These are phyloP conservation scores for Boletus tomentosulus DNA, from an alignment of 768 basidiomycete species.

Conservation along the genomic window DNA sequence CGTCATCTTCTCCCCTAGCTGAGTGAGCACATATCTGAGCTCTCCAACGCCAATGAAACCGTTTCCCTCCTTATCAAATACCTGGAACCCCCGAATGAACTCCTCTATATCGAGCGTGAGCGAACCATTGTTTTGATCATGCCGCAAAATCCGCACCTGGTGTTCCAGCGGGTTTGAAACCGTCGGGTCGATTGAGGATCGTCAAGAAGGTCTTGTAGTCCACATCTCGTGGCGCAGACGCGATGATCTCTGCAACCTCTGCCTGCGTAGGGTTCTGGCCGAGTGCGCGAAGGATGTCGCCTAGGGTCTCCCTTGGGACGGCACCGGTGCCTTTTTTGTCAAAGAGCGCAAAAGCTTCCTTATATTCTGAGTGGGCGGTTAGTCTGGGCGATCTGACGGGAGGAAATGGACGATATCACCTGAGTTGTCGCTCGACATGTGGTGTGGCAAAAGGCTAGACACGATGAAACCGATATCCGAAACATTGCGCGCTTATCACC, in stretches of 20 bases:
- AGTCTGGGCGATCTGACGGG: too few species aligned
- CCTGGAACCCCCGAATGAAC: constrained; percentile 99
- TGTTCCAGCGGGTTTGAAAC: constrained; percentile 35
- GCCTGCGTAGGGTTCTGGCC: constrained; percentile 99
- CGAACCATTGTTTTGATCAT: not conserved
- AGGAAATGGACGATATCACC: too few species aligned
- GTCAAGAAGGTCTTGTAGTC: constrained; percentile 89
- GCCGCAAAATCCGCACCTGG: constrained; percentile 54
- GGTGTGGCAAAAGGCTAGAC: too few species aligned
- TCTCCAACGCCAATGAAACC: constrained; percentile 46
- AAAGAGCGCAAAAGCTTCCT: constrained; percentile 96
- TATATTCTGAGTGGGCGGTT: constrained; percentile 61
- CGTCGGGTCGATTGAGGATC: constrained; percentile 63
- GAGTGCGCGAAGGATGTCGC: constrained; percentile 88
- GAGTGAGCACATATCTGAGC: constrained; percentile 82
- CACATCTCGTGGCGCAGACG: constrained; percentile 73
- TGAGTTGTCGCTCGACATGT: too few species aligned
- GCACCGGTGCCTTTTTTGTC: constrained; percentile 94
- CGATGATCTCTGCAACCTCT: constrained; percentile 79
- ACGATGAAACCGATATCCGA: too few species aligned
- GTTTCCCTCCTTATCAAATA: constrained; percentile 85
- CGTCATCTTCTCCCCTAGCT: constrained; percentile 96
- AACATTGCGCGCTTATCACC: too few species aligned
- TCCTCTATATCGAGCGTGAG: constrained; percentile 59
- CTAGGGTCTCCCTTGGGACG: constrained; percentile 83